Evolutionary conservation across 1,139 yeast genomes (phyloP).

Genomic region (Scheffersomyces titani): DNA sequence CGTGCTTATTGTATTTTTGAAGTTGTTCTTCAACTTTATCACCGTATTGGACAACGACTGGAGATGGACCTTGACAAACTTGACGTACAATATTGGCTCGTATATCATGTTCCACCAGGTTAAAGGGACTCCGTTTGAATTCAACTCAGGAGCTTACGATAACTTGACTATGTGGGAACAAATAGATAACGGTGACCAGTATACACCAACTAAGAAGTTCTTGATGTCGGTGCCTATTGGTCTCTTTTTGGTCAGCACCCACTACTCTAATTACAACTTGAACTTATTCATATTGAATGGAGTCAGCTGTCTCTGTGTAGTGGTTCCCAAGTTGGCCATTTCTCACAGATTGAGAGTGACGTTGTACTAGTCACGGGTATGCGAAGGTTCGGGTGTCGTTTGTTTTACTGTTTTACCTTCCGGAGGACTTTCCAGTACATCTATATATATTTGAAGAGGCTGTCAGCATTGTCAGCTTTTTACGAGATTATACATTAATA

Average conservation of each 20-base stretch:
- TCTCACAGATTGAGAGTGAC: conserved; percentile 78
- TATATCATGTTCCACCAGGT: conserved; percentile 96
- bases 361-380: conserved; percentile 24
- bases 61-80: conserved; percentile 92
- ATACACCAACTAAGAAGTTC: conserved; percentile 94
- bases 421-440: background rate
- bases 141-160: conserved; percentile 95
- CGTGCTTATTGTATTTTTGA: conserved; percentile 73
- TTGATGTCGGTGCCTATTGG: conserved; percentile 88
- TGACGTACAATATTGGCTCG: conserved; percentile 86
- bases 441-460: background rate
- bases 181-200: conserved; percentile 94
- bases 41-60: conserved; percentile 73
- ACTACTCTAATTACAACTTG: conserved; percentile 84
- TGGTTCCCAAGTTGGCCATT: conserved; percentile 86
- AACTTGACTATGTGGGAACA: conserved; percentile 99
- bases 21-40: conserved; percentile 73
- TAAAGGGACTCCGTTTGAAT: conserved; percentile 96
- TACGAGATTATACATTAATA: background rate
- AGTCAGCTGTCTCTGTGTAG: conserved; percentile 75
- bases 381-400: background rate
- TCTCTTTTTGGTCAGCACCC: conserved; percentile 83
- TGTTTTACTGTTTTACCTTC: background rate
- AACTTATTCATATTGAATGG: conserved; percentile 79
- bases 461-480: background rate